These are phyloP conservation scores for Monosporozyma unispora DNA, from an alignment of 805 yeast species.

Conservation along the genomic window DNA sequence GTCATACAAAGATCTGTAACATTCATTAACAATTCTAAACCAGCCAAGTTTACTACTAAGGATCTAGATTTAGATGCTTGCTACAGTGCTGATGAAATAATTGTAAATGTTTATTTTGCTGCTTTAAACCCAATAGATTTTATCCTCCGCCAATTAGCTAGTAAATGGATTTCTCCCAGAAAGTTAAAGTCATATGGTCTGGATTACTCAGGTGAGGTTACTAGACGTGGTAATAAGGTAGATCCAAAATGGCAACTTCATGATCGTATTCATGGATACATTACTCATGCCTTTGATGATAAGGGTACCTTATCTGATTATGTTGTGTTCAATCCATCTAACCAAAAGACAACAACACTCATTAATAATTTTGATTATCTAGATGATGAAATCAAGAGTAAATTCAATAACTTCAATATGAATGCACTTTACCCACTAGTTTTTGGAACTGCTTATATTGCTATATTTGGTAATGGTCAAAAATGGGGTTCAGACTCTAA, in stretches of 20 bases:
- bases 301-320: constrained; percentile 42
- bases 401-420: constrained; percentile 14
- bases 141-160: constrained; percentile 11
- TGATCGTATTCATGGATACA: constrained; percentile 22
- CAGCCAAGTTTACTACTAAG: constrained; percentile 10
- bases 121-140: constrained; percentile 27
- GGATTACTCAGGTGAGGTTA: constrained; percentile 26
- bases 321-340: constrained; percentile 32
- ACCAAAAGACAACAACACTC: constrained; percentile 27
- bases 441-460: constrained; percentile 51
- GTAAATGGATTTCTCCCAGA: constrained; percentile 5
- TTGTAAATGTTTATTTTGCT: constrained; percentile 23
- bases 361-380: constrained; percentile 11
- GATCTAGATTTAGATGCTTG: constrained; percentile 21
- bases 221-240: constrained; percentile 17
- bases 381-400: not conserved
- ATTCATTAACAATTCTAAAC: constrained; percentile 14
- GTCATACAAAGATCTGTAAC: constrained; percentile 18
- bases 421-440: constrained; percentile 54
- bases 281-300: constrained; percentile 14
- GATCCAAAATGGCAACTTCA: constrained; percentile 13
- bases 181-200: constrained; percentile 17
- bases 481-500: constrained; percentile 33
- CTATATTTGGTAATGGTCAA: constrained; percentile 29
- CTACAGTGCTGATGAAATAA: constrained; percentile 19